Evolutionary conservation across 1,284 basidiomycete genomes (phyloP).

Genomic region (Malassezia yamatoensis): DNA sequence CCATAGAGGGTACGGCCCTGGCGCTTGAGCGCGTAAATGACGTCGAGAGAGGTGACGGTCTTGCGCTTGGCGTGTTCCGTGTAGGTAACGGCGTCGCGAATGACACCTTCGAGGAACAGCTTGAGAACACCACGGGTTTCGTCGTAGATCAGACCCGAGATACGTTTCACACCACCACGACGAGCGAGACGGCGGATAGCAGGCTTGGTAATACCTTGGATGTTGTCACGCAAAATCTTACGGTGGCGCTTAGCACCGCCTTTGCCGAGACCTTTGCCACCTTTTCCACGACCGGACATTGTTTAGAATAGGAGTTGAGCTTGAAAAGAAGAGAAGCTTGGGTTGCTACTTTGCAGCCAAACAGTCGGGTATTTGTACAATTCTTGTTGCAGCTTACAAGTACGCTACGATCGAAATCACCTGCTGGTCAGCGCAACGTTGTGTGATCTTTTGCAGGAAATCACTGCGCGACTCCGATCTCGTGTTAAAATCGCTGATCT

Average conservation of each 20-base stretch:
- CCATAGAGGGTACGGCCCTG: slow-evolving; percentile 67
- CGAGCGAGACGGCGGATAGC: slow-evolving; percentile 90
- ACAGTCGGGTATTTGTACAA: slow-evolving; percentile 18
- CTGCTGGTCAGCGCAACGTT: neutral
- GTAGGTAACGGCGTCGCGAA: slow-evolving; percentile 79
- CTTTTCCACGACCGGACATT: slow-evolving; percentile 46
- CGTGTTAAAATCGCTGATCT: neutral
- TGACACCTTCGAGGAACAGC: slow-evolving; percentile 69
- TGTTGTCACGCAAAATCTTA: slow-evolving; percentile 47
- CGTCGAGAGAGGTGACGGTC: slow-evolving; percentile 79
- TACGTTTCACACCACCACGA: slow-evolving; percentile 58
- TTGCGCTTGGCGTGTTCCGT: slow-evolving; percentile 91
- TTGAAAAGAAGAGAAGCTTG: neutral
- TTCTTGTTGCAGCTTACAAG: neutral
- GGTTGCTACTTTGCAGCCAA: neutral
- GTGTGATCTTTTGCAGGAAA: slow-evolving; percentile 7
- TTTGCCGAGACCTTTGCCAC: slow-evolving; percentile 49
- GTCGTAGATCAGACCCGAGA: slow-evolving; percentile 82
- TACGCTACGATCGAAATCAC: no score
- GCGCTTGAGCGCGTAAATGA: slow-evolving; percentile 87
- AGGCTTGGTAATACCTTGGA: slow-evolving; percentile 69
- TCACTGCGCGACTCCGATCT: neutral
- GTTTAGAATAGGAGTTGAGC: slow-evolving; percentile 16
- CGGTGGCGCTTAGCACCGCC: slow-evolving; percentile 49
- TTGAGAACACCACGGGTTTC: slow-evolving; percentile 81